Percentiles rank a stretch among this genome's conserved stretches.
These are phyloP conservation scores for Salpingoeca rosetta DNA, from an alignment of 78 protist genomes.

Conservation along the genomic window DNA sequence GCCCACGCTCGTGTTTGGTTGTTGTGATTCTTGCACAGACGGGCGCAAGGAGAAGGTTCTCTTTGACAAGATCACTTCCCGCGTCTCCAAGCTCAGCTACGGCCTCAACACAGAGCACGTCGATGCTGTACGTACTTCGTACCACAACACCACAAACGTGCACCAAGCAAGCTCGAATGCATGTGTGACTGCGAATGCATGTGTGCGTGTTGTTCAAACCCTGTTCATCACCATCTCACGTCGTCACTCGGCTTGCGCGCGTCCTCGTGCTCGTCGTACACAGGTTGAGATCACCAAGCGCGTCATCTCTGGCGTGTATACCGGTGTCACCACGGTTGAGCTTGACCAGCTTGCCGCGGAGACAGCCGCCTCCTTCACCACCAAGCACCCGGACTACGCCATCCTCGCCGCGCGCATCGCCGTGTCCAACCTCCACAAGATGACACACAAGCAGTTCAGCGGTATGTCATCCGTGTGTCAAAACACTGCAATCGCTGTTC, in stretches of 20 bases:
- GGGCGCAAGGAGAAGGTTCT: conserved; percentile 54
- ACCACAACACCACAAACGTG: no score
- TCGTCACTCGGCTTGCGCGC: no score
- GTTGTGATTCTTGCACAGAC: no score
- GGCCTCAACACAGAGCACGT: conserved; percentile 69
- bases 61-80: conserved; percentile 64
- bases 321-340: conserved; percentile 71
- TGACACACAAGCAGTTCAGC: conserved; percentile 53
- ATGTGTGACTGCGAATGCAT: no score
- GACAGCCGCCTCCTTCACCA: conserved; percentile 82
- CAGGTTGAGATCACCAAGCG: conserved; percentile 58
- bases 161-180: no score
- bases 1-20: no score
- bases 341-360: conserved; percentile 91
- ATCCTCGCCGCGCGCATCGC: conserved; percentile 92
- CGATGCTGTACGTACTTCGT: conserved; percentile 44
- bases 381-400: conserved; percentile 92
- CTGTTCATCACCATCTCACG: no score
- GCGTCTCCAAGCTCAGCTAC: conserved; percentile 49
- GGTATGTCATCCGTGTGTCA: conserved; percentile 22
- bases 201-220: no score
- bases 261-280: no score
- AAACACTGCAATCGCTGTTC: neutral
- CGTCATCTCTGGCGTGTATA: conserved; percentile 63
- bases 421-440: conserved; percentile 86